Evolutionary conservation across 176 grass and related monocot species (phyloP).

Genomic region (Triticum timopheevii): DNA sequence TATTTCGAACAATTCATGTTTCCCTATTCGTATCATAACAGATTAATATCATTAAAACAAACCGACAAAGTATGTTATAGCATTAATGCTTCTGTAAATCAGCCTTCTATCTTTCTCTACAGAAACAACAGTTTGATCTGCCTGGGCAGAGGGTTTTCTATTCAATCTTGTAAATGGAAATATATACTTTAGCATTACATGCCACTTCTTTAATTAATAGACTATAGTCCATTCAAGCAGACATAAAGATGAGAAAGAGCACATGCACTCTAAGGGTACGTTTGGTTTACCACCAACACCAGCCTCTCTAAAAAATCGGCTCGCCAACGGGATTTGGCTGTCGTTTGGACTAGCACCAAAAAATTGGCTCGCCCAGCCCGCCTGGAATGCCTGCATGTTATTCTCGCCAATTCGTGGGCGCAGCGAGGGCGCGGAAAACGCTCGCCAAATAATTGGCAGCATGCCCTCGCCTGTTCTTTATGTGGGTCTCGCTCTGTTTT

Average conservation of each 20-base stretch:
- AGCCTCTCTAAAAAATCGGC: no score
- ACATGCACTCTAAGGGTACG: background rate
- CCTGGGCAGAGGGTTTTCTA: background rate
- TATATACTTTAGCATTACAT: background rate
- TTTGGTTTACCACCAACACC: no score
- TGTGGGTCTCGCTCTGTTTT: no score
- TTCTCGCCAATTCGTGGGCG: no score
- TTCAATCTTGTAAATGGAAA: constrained; percentile 3
- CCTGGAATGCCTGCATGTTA: no score
- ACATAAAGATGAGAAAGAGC: background rate
- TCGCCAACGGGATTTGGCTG: no score
- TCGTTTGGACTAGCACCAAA: no score
- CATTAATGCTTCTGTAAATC: background rate
- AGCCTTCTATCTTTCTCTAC: background rate
- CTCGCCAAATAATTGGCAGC: no score
- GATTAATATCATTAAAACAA: background rate
- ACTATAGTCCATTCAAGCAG: background rate
- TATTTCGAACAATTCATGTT: background rate
- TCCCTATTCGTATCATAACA: constrained; percentile 1
- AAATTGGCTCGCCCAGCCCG: no score
- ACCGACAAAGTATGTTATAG: background rate
- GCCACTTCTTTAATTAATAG: background rate
- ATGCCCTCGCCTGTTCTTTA: no score
- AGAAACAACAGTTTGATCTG: constrained; percentile 16
- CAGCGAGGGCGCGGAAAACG: no score